Percentiles rank a stretch among this genome's conserved stretches.
Conservation (phyloP, 768 basidiomycete genomes). For the Lactarius akahatsu region DNA sequence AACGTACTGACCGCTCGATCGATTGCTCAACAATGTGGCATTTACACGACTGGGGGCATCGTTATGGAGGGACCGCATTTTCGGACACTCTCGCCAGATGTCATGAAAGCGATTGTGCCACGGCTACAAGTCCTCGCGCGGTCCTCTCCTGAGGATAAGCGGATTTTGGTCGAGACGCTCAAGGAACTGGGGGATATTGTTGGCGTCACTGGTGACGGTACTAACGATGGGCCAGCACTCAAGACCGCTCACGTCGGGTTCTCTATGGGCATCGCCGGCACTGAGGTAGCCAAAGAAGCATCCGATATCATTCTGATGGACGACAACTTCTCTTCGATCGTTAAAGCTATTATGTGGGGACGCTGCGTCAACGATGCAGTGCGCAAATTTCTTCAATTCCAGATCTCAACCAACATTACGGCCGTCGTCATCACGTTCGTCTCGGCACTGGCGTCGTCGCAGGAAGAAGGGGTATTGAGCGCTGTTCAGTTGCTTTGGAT, state of each 20-base stretch:
- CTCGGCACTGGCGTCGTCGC: constrained; percentile 74
- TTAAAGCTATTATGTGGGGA: constrained; percentile 98
- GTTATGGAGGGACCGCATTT: constrained; percentile 99
- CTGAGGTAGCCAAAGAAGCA: constrained; percentile 98
- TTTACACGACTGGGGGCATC: constrained; percentile 89
- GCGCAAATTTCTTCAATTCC: constrained; percentile 96
- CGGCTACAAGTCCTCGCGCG: constrained; percentile 95
- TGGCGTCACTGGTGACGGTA: constrained; percentile 96
- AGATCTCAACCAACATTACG: constrained; percentile 90
- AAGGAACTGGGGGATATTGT: constrained; percentile 87
- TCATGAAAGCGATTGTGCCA: constrained; percentile 82
- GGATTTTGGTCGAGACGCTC: constrained; percentile 84
- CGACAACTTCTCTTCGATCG: constrained; percentile 94
- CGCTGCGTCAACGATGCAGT: constrained; percentile 98
- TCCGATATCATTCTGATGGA: constrained; percentile 99
- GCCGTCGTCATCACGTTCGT: constrained; percentile 94
- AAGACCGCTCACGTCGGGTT: constrained; percentile 97
- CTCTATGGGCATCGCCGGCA: constrained; percentile 95
- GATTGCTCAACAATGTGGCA: constrained; percentile 94
- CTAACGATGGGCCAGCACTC: constrained; percentile 95
- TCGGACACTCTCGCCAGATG: constrained; percentile 65
- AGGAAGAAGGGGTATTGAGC: constrained; percentile 82
- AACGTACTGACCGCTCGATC: constrained; percentile 95
- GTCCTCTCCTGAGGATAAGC: constrained; percentile 97
- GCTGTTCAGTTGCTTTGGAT: constrained; percentile 99